Base-by-base conservation (phyloP, 495 filamentous ascomycete species). In the Neurospora discreta region DNA sequence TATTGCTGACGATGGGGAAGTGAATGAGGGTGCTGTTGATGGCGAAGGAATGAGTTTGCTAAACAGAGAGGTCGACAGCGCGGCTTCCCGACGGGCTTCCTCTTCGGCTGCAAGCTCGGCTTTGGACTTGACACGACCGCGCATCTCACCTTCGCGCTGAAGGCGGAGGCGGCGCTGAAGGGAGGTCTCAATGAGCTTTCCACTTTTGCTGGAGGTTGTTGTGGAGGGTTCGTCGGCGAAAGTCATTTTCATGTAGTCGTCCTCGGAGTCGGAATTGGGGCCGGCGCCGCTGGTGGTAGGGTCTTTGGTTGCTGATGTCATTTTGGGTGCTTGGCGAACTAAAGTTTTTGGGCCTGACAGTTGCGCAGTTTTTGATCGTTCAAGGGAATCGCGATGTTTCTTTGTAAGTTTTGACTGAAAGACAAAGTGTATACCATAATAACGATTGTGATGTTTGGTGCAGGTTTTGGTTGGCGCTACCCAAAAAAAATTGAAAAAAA, bases 61-160 rank as follows among this genome's bases (percentile, higher is more conserved):
- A 18, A 92, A 82, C 36, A 97, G 84, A n/a, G 90, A 90, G 16
- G 82, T 90, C 3, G 88, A 83, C 18, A 97, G 86, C 5, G 90
- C 93, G 52, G 85, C 87, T 79, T 98, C 93, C 58, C 93, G 91
- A 33, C 86, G 88, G 43, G 85, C 85, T 33, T 84, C 87, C 76
- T 90, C 92, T 73, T 92, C 88, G 20, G 87, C 88, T 18, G 88
- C 89, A 46, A 89, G 88, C 84, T 98, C 92, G 68, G 89, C 89
- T 83, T 97, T 98, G 70, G 94, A 95, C 77, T 90, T 92, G 16
- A 86, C 80, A 43, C 86, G 88, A 18, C 85, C 84, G 71, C 86
- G 86, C 69, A 82, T 81, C 78, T 91, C 90, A 72, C 86, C 84
- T 73, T 89, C 88, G 73, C 86, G 86, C 73, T 81, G 77, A 65